phyloP scores from a whole-genome alignment of 1,284 basidiomycete genomes.

The Sporisorium exsertum region DNA sequence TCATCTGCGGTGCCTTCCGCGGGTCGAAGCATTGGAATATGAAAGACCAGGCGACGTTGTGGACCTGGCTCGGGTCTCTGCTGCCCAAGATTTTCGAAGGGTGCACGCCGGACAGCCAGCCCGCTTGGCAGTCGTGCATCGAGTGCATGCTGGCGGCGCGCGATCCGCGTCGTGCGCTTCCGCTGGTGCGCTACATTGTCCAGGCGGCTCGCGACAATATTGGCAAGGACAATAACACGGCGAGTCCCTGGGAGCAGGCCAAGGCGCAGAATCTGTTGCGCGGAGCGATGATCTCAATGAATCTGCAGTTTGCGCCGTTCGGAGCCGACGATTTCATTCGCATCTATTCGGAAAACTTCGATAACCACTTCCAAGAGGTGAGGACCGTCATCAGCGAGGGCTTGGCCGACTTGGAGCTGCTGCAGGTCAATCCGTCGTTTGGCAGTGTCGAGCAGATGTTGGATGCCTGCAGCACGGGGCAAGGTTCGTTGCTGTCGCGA shows the following conservation, averaged over 20 bases:
- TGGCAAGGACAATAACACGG: slow-evolving; percentile 44
- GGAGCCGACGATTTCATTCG: slow-evolving; percentile 55
- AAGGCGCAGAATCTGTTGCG: slow-evolving; percentile 74
- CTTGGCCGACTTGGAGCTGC: slow-evolving; percentile 69
- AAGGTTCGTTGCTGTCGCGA: slow-evolving; percentile 74
- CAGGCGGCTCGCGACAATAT: slow-evolving; percentile 49
- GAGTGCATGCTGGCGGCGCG: slow-evolving; percentile 77
- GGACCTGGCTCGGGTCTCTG: slow-evolving; percentile 83
- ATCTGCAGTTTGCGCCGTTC: slow-evolving; percentile 51
- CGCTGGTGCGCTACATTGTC: slow-evolving; percentile 76
- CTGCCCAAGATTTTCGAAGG: slow-evolving; percentile 79
- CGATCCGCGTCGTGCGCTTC: slow-evolving; percentile 85
- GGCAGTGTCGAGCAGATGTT: slow-evolving; percentile 77
- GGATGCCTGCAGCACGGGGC: slow-evolving; percentile 74
- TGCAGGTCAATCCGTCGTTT: slow-evolving; percentile 78
- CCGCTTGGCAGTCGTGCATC: slow-evolving; percentile 70
- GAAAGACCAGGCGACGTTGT: slow-evolving; percentile 75
- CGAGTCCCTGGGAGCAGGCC: slow-evolving; percentile 59
- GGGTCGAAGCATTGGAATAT: slow-evolving; percentile 92
- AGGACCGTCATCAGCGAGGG: slow-evolving; percentile 70
- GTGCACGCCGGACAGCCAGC: slow-evolving; percentile 71
- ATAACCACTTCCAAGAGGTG: slow-evolving; percentile 69
- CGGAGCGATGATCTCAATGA: slow-evolving; percentile 50
- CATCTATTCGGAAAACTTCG: slow-evolving; percentile 64
- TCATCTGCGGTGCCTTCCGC: slow-evolving; percentile 79